A percentile compares a stretch with the other conserved stretches of the same genome.
phyloP scores from a whole-genome alignment of 371 early-diverging fungal genomes.

The Gilbertella persicaria region DNA sequence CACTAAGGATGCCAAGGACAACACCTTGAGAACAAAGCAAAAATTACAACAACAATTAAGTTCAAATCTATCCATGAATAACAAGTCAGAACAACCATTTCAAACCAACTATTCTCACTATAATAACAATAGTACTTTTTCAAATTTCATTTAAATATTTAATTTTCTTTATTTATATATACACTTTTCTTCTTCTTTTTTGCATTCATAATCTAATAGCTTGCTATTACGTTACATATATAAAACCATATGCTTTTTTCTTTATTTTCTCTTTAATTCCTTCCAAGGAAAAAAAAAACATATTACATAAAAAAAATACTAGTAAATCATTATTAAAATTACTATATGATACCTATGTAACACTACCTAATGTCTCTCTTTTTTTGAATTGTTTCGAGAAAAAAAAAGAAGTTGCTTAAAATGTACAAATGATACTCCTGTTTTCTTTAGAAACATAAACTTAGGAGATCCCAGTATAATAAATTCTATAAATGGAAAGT shows the following conservation, averaged over 20 bases:
- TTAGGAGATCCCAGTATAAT: no score
- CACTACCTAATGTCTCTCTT: no score
- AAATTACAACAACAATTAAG: slow-evolving; percentile 4
- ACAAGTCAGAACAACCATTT: background rate
- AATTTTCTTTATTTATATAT: slow-evolving; percentile 2
- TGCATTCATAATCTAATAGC: background rate
- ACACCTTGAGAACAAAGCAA: background rate
- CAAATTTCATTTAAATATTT: slow-evolving; percentile 28
- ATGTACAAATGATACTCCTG: no score
- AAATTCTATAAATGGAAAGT: no score
- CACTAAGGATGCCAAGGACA: background rate
- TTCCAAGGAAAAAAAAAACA: no score
- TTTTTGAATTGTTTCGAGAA: no score
- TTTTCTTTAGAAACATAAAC: no score
- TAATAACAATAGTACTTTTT: slow-evolving; percentile 21
- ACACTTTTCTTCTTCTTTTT: background rate
- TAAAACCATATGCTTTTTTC: background rate
- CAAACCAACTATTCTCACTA: background rate
- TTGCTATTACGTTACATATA: no score
- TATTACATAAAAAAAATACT: no score
- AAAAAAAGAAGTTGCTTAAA: no score
- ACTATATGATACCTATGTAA: no score
- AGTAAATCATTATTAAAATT: no score
- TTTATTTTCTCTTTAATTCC: slow-evolving; percentile 3
- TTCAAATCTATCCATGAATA: background rate